A percentile compares a stretch with the other conserved stretches of the same genome.
These are phyloP conservation scores for Acer campestre DNA, from an alignment of 345 rosid genomes.

Conservation along the genomic window DNA sequence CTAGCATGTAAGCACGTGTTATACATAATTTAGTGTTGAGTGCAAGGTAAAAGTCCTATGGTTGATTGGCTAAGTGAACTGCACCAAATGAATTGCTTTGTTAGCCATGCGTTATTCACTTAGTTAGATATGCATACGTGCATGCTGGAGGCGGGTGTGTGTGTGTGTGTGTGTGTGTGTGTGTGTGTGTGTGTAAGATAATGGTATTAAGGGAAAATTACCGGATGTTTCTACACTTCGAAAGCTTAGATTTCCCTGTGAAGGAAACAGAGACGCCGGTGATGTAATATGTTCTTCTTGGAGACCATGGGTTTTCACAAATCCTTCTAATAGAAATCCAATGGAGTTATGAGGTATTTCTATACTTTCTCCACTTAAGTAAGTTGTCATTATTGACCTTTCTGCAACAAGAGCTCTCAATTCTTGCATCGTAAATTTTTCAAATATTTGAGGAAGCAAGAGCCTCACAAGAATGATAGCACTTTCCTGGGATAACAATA, in stretches of 20 bases:
- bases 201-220: conserved; percentile 22
- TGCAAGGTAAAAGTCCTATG: background rate
- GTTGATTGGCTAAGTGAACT: background rate
- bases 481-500: conserved; percentile 66
- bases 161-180: background rate
- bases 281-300: conserved; percentile 62
- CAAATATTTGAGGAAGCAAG: conserved; percentile 87
- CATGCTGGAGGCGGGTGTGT: background rate
- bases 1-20: background rate
- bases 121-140: background rate
- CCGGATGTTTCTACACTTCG: conserved; percentile 57
- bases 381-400: conserved; percentile 59
- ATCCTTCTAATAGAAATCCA: conserved; percentile 86
- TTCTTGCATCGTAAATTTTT: conserved; percentile 76
- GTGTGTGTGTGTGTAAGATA: background rate
- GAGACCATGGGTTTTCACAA: conserved; percentile 51
- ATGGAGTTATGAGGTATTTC: conserved; percentile 60
- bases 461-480: conserved; percentile 73
- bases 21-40: background rate
- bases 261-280: conserved; percentile 65
- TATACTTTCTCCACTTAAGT: conserved; percentile 67
- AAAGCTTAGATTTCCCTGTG: conserved; percentile 54
- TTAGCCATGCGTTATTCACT: background rate
- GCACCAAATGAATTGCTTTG: background rate
- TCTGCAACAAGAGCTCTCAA: conserved; percentile 72